A percentile compares a stretch with the other conserved stretches of the same genome.
Conservation (phyloP, 257 asterid species). For the Solanum rostratum region DNA sequence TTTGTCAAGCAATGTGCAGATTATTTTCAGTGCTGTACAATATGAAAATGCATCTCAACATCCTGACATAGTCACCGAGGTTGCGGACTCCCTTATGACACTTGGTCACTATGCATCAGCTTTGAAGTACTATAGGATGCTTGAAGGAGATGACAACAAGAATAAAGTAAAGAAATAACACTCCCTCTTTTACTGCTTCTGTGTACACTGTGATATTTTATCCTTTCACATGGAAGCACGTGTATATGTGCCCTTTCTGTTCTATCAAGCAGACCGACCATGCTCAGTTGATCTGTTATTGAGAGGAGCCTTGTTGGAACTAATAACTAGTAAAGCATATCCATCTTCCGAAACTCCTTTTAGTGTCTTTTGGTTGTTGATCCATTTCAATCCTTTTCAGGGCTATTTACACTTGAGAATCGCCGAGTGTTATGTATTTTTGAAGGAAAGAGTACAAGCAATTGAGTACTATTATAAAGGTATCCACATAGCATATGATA, state of each 20-base stretch:
- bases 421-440: slow-evolving; percentile 45
- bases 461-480: slow-evolving; percentile 55
- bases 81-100: slow-evolving; percentile 56
- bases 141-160: slow-evolving; percentile 33
- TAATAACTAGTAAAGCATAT: not conserved
- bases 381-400: slow-evolving; percentile 22
- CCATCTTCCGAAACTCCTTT: not conserved
- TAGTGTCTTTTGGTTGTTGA: not conserved
- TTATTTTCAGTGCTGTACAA: slow-evolving; percentile 30
- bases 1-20: slow-evolving; percentile 27
- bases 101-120: slow-evolving; percentile 43
- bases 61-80: slow-evolving; percentile 37
- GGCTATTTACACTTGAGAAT: slow-evolving; percentile 56
- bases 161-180: slow-evolving; percentile 22
- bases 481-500: slow-evolving; percentile 2
- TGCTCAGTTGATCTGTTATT: not conserved
- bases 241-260: not conserved
- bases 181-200: not conserved
- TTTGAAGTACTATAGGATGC: slow-evolving; percentile 54
- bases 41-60: slow-evolving; percentile 27
- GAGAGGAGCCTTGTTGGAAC: not conserved
- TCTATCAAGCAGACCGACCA: not conserved
- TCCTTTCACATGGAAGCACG: not conserved
- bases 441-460: slow-evolving; percentile 37
- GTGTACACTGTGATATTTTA: not conserved